Percentiles rank a stretch among this genome's conserved stretches.
Conservation (phyloP, 2,329 filamentous ascomycete genomes). For the Talaromyces sp. region DNA sequence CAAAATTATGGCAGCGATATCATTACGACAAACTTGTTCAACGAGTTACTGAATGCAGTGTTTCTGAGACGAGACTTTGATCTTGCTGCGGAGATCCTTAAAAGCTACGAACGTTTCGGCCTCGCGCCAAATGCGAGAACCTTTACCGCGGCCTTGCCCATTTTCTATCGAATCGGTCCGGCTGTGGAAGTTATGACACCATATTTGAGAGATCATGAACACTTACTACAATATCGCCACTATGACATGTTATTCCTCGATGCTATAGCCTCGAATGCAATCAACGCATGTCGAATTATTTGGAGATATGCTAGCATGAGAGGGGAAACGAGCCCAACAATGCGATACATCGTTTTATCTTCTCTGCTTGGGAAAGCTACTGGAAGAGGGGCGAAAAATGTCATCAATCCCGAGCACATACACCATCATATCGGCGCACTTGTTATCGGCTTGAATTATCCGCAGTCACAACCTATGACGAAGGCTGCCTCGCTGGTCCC, state of each 20-base stretch:
- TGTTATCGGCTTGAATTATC: constrained; percentile 31
- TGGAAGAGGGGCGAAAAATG: constrained; percentile 7
- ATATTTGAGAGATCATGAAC: constrained; percentile 12
- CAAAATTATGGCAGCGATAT: constrained; percentile 35
- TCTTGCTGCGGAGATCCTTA: constrained; percentile 30
- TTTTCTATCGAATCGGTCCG: constrained; percentile 28
- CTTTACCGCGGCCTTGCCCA: constrained; percentile 30
- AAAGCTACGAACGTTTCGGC: constrained; percentile 29
- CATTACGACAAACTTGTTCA: constrained; percentile 36
- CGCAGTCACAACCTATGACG: constrained; percentile 19
- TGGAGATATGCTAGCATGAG: constrained; percentile 49
- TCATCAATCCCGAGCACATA: constrained; percentile 23
- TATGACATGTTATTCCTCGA: constrained; percentile 41
- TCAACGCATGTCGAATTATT: constrained; percentile 46
- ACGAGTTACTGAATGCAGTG: constrained; percentile 38
- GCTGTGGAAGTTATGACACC: constrained; percentile 19
- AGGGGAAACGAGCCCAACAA: constrained; percentile 30
- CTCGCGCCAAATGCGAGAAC: constrained; percentile 28
- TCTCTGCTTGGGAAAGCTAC: constrained; percentile 31
- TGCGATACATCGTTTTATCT: constrained; percentile 32
- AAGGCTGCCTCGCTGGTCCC: constrained; percentile 22
- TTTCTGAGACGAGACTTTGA: constrained; percentile 25
- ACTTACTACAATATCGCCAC: constrained; percentile 25
- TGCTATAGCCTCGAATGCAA: constrained; percentile 37
- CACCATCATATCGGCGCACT: constrained; percentile 31